A percentile compares a stretch with the other conserved stretches of the same genome.
phyloP scores from a whole-genome alignment of 23 red algal genomes.

The Chondrus crispus region DNA sequence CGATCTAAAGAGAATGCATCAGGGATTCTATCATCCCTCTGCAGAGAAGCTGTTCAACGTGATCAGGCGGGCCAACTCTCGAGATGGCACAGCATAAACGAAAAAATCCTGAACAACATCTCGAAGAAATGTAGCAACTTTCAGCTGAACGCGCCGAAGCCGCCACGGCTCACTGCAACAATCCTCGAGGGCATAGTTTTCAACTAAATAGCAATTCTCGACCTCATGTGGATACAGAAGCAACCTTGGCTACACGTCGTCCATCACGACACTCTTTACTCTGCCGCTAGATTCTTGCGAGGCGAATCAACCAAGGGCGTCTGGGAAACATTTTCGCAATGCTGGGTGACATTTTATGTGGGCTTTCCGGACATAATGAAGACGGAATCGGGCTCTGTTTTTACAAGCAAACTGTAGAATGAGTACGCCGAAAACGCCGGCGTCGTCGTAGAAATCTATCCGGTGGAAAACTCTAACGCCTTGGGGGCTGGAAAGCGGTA shows the following conservation, averaged over 20 bases:
- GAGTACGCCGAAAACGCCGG: background rate
- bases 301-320: background rate
- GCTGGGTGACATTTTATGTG: background rate
- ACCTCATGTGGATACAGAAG: background rate
- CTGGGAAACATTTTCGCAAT: background rate
- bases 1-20: background rate
- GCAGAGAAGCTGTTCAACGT: background rate
- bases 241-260: background rate
- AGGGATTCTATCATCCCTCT: background rate
- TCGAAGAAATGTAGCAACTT: background rate
- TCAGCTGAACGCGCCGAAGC: background rate
- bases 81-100: background rate
- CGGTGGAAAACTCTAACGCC: slow-evolving; percentile 17
- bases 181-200: background rate
- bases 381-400: background rate
- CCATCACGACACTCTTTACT: background rate
- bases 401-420: background rate
- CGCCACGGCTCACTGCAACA: background rate
- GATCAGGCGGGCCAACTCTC: background rate
- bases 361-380: background rate
- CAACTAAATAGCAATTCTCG: background rate
- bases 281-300: background rate
- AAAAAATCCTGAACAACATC: background rate
- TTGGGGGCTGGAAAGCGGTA: slow-evolving; percentile 22
- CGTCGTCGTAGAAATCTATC: background rate